Percentiles rank a stretch among this genome's conserved stretches.
Evolutionary conservation across 2,329 filamentous ascomycete genomes (phyloP).

Genomic region (Pestalotiopsis sp.): DNA sequence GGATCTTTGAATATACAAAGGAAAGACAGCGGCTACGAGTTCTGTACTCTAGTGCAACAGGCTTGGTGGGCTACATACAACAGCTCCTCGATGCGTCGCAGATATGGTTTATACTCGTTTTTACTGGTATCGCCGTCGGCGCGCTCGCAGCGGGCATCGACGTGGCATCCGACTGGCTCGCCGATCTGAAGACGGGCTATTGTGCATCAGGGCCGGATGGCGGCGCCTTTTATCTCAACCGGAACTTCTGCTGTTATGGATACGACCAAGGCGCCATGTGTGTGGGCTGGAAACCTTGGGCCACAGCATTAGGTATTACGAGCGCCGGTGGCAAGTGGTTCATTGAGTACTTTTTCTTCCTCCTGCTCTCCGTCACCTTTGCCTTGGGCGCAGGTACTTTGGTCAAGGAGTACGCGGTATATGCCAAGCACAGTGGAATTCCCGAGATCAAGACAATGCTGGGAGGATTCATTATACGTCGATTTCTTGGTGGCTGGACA

Average conservation of each 20-base stretch:
- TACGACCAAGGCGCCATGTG: slow-evolving; percentile 84
- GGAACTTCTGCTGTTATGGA: slow-evolving; percentile 89
- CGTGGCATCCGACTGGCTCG: slow-evolving; percentile 89
- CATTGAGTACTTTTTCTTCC: slow-evolving; percentile 85
- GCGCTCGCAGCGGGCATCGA: slow-evolving; percentile 87
- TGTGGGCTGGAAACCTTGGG: slow-evolving; percentile 86
- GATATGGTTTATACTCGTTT: slow-evolving; percentile 86
- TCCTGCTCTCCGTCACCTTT: slow-evolving; percentile 81
- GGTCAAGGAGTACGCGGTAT: slow-evolving; percentile 81
- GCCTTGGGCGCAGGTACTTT: slow-evolving; percentile 77
- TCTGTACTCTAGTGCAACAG: slow-evolving; percentile 68
- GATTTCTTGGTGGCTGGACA: slow-evolving; percentile 87
- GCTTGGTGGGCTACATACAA: slow-evolving; percentile 72
- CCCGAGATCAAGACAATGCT: slow-evolving; percentile 97
- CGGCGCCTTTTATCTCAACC: slow-evolving; percentile 88
- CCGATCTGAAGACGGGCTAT: slow-evolving; percentile 87
- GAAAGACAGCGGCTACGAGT: slow-evolving; percentile 86
- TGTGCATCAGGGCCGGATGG: slow-evolving; percentile 77
- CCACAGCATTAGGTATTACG: slow-evolving; percentile 68
- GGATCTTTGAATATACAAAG: slow-evolving; percentile 99
- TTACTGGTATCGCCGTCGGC: slow-evolving; percentile 83
- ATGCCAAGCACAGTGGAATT: slow-evolving; percentile 94
- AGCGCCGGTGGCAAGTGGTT: slow-evolving; percentile 75
- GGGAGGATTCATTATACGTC: slow-evolving; percentile 88
- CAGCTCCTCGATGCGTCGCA: slow-evolving; percentile 83